A percentile compares a stretch with the other conserved stretches of the same genome.
These are phyloP conservation scores for Epichloe brachyelytri DNA, from an alignment of 2,329 filamentous ascomycete genomes.

Conservation along the genomic window DNA sequence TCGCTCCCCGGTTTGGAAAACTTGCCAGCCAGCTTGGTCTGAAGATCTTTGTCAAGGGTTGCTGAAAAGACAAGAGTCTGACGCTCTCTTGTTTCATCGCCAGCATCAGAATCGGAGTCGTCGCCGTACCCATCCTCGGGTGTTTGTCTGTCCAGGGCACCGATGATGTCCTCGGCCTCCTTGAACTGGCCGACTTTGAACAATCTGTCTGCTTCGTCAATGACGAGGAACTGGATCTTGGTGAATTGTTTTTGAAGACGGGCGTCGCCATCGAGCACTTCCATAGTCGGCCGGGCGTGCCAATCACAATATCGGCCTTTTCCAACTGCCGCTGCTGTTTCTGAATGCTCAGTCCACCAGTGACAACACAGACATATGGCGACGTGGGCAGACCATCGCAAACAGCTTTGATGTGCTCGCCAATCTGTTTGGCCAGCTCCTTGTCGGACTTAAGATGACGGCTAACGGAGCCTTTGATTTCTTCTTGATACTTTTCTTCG, in stretches of 20 bases:
- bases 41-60: slow-evolving; percentile 82
- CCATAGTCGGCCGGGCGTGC: slow-evolving; percentile 86
- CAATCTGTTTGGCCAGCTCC: slow-evolving; percentile 90
- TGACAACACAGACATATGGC: slow-evolving; percentile 74
- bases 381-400: slow-evolving; percentile 48
- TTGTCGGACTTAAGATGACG: slow-evolving; percentile 77
- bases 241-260: slow-evolving; percentile 59
- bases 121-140: slow-evolving; percentile 43
- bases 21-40: slow-evolving; percentile 78
- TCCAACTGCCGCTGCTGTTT: slow-evolving; percentile 82
- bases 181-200: slow-evolving; percentile 92
- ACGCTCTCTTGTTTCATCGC: slow-evolving; percentile 34
- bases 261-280: slow-evolving; percentile 68
- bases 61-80: slow-evolving; percentile 96
- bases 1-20: slow-evolving; percentile 35
- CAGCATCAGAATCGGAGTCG: slow-evolving; percentile 26
- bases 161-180: slow-evolving; percentile 79
- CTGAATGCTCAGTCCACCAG: slow-evolving; percentile 82
- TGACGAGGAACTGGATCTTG: slow-evolving; percentile 66
- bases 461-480: slow-evolving; percentile 46
- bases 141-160: slow-evolving; percentile 60
- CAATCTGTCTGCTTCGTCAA: slow-evolving; percentile 89
- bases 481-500: slow-evolving; percentile 2
- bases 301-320: slow-evolving; percentile 83
- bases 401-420: slow-evolving; percentile 66